Percentiles rank a stretch among this genome's conserved stretches.
Conservation (phyloP, 2,329 filamentous ascomycete species). For the Paraphaeosphaeria minitans region DNA sequence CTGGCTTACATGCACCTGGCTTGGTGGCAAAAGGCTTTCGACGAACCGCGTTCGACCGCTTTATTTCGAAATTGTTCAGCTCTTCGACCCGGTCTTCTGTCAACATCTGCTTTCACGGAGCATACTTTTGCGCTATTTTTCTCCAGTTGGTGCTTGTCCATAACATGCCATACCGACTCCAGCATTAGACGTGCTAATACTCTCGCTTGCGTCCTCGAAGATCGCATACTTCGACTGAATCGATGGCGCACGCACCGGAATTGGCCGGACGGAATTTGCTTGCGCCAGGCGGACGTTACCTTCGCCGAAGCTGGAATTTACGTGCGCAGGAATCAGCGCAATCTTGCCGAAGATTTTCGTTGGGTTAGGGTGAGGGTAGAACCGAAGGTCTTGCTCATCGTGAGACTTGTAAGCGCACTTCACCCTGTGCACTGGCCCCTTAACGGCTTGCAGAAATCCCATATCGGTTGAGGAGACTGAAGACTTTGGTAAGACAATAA, state of each 20-base stretch:
- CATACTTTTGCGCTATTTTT: too few species aligned
- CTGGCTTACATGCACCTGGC: not conserved
- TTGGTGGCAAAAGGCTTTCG: not conserved
- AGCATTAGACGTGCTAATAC: not conserved
- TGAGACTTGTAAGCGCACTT: not conserved
- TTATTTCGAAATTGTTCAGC: not conserved
- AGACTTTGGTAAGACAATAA: too few species aligned
- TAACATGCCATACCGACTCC: too few species aligned
- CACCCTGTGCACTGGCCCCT: not conserved
- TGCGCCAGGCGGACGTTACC: not conserved
- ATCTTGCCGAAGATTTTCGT: not conserved
- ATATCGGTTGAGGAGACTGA: too few species aligned
- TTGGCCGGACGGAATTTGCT: not conserved
- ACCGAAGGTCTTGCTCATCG: not conserved
- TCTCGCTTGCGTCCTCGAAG: not conserved
- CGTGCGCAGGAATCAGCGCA: not conserved
- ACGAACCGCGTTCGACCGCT: not conserved
- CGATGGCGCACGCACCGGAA: not conserved
- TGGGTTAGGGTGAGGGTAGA: not conserved
- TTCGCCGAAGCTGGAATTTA: not conserved
- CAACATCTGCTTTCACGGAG: not conserved
- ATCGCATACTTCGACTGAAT: not conserved
- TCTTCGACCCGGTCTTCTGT: not conserved
- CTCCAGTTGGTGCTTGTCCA: too few species aligned
- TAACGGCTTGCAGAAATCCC: not conserved